Evolutionary conservation across 768 basidiomycete species (phyloP).

Genomic region (Russula abietina): DNA sequence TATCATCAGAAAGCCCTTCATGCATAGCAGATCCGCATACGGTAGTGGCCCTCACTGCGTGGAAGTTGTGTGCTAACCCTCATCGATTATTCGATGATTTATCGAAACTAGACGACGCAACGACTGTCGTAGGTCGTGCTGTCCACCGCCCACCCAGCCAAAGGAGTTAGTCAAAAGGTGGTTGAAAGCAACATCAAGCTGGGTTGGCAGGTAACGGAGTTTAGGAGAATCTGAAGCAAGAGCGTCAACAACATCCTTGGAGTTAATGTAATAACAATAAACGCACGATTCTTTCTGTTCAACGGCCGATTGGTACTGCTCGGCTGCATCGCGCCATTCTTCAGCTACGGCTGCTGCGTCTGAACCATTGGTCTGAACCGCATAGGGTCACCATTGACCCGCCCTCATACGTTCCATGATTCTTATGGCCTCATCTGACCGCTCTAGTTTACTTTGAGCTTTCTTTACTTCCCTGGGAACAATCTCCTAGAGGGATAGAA

Average conservation of each 20-base stretch:
- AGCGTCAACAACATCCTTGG: not conserved
- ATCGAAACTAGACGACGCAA: no score
- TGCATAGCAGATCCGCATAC: constrained; percentile 96
- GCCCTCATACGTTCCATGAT: constrained; percentile 18
- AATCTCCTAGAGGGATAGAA: constrained; percentile 12
- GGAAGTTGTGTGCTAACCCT: no score
- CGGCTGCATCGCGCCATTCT: constrained; percentile 13
- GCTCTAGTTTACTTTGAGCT: constrained; percentile 7
- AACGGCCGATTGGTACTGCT: constrained; percentile 13
- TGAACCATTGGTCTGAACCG: constrained; percentile 4
- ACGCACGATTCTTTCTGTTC: not conserved
- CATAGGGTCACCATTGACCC: constrained; percentile 2
- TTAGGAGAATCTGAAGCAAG: constrained; percentile 25
- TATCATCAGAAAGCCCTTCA: constrained; percentile 48
- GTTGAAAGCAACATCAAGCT: constrained; percentile 46
- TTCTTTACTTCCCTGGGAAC: constrained; percentile 13
- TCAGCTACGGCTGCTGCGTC: not conserved
- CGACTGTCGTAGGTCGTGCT: no score
- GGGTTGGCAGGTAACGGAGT: not conserved
- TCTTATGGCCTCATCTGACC: constrained; percentile 14
- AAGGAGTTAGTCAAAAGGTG: constrained; percentile 71
- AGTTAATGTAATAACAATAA: not conserved
- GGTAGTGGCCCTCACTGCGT: constrained; percentile 80
- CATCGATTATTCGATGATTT: no score
- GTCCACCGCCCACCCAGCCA: no score